phyloP scores from a whole-genome alignment of 2,329 filamentous ascomycete species.

The Trichophaea hybrida region DNA sequence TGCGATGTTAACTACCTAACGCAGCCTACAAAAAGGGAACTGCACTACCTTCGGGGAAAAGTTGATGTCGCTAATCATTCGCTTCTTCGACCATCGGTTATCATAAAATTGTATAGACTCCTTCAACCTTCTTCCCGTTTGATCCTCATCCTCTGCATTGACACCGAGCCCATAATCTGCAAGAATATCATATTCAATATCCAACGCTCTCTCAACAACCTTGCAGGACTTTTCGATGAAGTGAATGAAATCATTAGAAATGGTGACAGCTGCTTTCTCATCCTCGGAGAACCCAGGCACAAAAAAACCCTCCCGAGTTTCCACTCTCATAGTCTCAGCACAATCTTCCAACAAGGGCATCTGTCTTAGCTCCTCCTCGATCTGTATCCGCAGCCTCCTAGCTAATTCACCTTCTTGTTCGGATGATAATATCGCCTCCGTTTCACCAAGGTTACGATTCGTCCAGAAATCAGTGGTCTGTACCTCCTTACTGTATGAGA shows the following conservation, averaged over 20 bases:
- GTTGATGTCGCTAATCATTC: conserved; percentile 89
- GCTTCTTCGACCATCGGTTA: conserved; percentile 89
- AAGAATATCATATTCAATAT: conserved; percentile 70
- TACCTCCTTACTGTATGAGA: conserved; percentile 93
- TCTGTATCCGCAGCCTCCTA: conserved; percentile 68
- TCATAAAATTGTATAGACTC: conserved; percentile 91
- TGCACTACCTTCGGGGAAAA: conserved; percentile 67
- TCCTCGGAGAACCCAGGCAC: conserved; percentile 66
- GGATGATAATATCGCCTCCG: conserved; percentile 33
- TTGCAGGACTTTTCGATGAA: conserved; percentile 94
- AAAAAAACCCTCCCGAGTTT: conserved; percentile 53
- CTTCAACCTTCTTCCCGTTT: conserved; percentile 57
- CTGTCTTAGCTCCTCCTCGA: conserved; percentile 79
- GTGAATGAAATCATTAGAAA: conserved; percentile 83
- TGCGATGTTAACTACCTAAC: conserved; percentile 1
- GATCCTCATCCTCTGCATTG: conserved; percentile 66
- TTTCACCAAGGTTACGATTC: conserved; percentile 51
- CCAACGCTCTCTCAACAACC: conserved; percentile 86
- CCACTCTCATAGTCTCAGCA: conserved; percentile 5
- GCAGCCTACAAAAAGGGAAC: background rate
- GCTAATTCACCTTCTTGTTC: conserved; percentile 71
- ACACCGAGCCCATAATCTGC: conserved; percentile 78
- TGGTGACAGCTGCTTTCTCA: conserved; percentile 78
- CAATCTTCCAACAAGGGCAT: conserved; percentile 16
- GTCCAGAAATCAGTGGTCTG: conserved; percentile 74